Evolutionary conservation across 495 filamentous ascomycete genomes (phyloP), one percentile per base, ranked within the genome.

Genomic region (Penicillium pulvis): DNA sequence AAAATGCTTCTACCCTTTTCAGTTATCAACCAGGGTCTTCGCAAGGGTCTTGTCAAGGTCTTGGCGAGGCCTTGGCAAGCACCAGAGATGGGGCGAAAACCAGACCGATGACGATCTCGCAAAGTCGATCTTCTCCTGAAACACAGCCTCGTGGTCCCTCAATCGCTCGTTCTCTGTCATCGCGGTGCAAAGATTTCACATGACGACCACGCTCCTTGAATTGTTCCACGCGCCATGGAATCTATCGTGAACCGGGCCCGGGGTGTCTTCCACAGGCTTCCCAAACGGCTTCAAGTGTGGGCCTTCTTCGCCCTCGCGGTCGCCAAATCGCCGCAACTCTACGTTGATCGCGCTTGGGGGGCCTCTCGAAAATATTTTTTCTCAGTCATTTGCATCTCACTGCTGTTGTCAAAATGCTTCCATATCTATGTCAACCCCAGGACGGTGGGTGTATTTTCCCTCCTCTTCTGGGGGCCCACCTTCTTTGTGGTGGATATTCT

Each of bases 401-500:
- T 70, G 45, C 6, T 64, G 11, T 6, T 51, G 16, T 61, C 67
- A 44, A 70, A 70, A 58, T 43, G 54, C 23, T 55, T 70, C 60
- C 67, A 68, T 53, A 58, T 70, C 42, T 56, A 48, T 42, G 47
- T 57, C 55, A 62, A 70, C 48, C 16, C 54, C 30, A 56, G 58
- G 16, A 58, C 61, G 1, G 49, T 70, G 39, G 45, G 59, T 2
- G 9, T 55, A 6, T 1, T 17, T 0, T 47, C 57, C 26, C 53
- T 70, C 20, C 36, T 63, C 16, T 30, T 44, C 17, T 70, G 67
- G 67, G 60, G 67, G 11, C 39, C 56, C 36, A 63, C 67, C 11
- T 70, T 70, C 47, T 70, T 70, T 42, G 17, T 67, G 4, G 59
- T 56, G n/a, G 67, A 70, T 62, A 52, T 64, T 23, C 4, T 69